Percentiles rank a stretch among this genome's conserved stretches.
Conservation (phyloP, 2,329 filamentous ascomycete genomes). For the Sporothrix globosa region DNA sequence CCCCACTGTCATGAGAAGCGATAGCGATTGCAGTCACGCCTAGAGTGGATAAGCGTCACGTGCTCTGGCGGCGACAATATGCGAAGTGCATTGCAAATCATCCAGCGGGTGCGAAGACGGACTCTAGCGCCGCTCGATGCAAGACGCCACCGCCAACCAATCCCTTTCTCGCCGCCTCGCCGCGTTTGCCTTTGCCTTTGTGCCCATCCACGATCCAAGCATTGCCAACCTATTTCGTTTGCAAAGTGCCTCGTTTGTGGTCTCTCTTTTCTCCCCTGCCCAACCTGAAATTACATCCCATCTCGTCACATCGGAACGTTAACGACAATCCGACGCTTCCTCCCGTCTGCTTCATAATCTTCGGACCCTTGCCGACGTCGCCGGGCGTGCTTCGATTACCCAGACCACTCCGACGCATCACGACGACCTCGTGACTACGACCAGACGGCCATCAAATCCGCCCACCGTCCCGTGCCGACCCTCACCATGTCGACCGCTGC, state of each 20-base stretch:
- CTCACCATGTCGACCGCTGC: slow-evolving; percentile 78
- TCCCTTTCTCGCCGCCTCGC: slow-evolving; percentile 21
- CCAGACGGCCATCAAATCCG: neutral
- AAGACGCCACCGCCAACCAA: slow-evolving; percentile 28
- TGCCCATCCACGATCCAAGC: slow-evolving; percentile 27
- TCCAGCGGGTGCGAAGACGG: neutral
- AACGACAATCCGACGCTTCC: neutral
- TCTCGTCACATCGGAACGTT: neutral
- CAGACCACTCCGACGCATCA: neutral
- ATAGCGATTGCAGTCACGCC: neutral
- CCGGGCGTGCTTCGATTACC: neutral
- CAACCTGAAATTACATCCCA: neutral
- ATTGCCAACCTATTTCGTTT: neutral
- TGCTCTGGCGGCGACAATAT: slow-evolving; percentile 8
- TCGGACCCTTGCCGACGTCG: slow-evolving; percentile 11
- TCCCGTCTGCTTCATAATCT: neutral
- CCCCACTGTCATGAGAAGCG: neutral
- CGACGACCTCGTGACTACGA: neutral
- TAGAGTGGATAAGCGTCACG: neutral
- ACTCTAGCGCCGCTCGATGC: neutral
- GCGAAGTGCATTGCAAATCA: slow-evolving; percentile 13
- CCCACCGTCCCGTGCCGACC: neutral
- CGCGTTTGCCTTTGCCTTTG: slow-evolving; percentile 27
- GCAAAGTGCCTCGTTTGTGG: neutral
- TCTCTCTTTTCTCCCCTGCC: neutral